Evolutionary conservation across 495 filamentous ascomycete species (phyloP).

Genomic region (Aspergillus mulundensis): DNA sequence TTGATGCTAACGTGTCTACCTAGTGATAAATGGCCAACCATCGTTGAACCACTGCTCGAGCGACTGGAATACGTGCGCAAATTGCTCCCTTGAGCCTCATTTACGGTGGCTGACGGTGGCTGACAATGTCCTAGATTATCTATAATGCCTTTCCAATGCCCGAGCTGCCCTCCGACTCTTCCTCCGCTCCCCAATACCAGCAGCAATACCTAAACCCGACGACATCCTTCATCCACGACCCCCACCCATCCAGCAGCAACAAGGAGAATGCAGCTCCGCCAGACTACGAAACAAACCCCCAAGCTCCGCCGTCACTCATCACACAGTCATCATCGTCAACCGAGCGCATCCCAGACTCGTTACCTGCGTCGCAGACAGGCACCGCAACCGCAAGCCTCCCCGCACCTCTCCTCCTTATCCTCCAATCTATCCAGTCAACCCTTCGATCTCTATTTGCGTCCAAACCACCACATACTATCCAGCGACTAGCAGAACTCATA

Average conservation of each 20-base stretch:
- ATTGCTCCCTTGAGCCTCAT: constrained; percentile 1
- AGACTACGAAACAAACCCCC: constrained; percentile 29
- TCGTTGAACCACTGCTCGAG: constrained; percentile 48
- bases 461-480: constrained; percentile 86
- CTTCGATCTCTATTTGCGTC: constrained; percentile 63
- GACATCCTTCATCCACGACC: constrained; percentile 30
- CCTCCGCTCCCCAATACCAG: constrained; percentile 14
- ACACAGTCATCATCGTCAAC: constrained; percentile 38
- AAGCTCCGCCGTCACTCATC: constrained; percentile 32
- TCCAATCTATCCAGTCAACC: constrained; percentile 63
- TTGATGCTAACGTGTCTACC: constrained; percentile 25
- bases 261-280: constrained; percentile 50
- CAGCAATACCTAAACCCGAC: constrained; percentile 27
- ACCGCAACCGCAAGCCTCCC: constrained; percentile 51
- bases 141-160: constrained; percentile 52
- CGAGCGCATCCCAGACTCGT: constrained; percentile 43
- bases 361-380: constrained; percentile 36
- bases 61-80: constrained; percentile 50
- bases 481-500: constrained; percentile 90
- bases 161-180: constrained; percentile 29
- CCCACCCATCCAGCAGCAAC: constrained; percentile 39
- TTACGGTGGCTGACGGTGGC: background rate
- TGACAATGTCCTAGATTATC: constrained; percentile 47
- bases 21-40: constrained; percentile 53
- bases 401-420: constrained; percentile 56